Base-by-base conservation (phyloP, 257 asterid genomes). In the Lavandula angustifolia region DNA sequence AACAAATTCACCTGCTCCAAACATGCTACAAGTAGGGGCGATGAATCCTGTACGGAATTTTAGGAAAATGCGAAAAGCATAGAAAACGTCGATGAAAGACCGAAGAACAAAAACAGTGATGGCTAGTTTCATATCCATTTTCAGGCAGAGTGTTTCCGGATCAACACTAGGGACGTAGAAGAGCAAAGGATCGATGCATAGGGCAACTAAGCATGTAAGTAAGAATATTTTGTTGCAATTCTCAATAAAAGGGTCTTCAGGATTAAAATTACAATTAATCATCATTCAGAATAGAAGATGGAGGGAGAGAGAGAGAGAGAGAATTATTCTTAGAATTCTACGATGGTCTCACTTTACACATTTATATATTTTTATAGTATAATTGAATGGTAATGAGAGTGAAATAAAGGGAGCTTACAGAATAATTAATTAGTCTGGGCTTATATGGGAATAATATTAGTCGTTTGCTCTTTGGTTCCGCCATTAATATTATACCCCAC, bases 21-120 rank as follows among this genome's bases (percentile, higher is more conserved):
- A 79, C 2, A 75, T 84, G 58, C 82, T 73, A 31, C 87, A 75
- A 62, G 71, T 61, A 17, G 84, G 90, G 29, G 81, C 67, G 11
- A 81, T 72, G 56, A 63, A 83, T n/a, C 89, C 90, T n/a, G 88
- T 86, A 8, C 78, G 82, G 54, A 86, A 83, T 74, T 79, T 81
- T 63, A 86, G 37, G 57, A 83, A 16, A 55, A 86, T 86, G 64
- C 81, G 90, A 37, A 69, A 52, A 32, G 75, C 16, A 49, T 86
- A 86, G 72, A 86, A 81, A 33, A 83, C 38, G 59, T 86, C 90
- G 29, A 71, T 47, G n/a, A 78, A 40, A 1, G 90, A 66, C 6
- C 94, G 88, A 16, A 84, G 83, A 54, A 79, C 79, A 49, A 83
- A 81, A 49, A 80, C 73, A 29, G 60, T 40, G 64, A 78, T 79